phyloP scores from a whole-genome alignment of 495 filamentous ascomycete genomes.

The Durotheca rogersii region DNA sequence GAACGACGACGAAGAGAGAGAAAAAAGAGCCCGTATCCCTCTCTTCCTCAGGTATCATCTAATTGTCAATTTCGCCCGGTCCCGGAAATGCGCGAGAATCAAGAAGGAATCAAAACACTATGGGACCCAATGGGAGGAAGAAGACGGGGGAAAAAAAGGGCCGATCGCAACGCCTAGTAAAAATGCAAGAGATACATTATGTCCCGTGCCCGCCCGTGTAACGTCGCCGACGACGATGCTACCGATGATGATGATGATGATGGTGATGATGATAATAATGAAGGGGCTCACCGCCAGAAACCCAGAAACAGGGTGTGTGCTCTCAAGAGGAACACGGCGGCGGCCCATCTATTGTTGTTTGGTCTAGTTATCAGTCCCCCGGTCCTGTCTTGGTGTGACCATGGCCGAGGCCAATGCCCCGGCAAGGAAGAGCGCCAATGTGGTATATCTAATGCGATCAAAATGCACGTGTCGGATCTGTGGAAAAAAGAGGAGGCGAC shows the following conservation, averaged over 20 bases:
- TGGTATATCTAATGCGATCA: conserved; percentile 30
- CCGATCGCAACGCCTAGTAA: conserved; percentile 16
- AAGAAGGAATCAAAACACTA: conserved; percentile 2
- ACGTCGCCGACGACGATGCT: too few species aligned
- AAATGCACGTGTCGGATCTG: conserved; percentile 4
- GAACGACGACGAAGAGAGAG: background rate
- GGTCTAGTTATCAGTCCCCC: conserved; percentile 10
- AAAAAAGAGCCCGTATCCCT: background rate
- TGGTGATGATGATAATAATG: too few species aligned
- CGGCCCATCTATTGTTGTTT: conserved; percentile 23
- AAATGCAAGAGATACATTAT: too few species aligned
- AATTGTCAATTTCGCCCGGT: conserved; percentile 10
- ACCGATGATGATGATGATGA: too few species aligned
- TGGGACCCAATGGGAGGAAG: too few species aligned
- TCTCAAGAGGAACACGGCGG: background rate
- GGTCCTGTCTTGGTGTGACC: conserved; percentile 6
- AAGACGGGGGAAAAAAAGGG: too few species aligned
- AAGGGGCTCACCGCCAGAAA: too few species aligned
- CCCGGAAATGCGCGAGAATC: conserved; percentile 7
- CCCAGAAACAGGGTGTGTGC: too few species aligned
- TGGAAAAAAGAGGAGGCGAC: too few species aligned
- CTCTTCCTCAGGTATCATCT: too few species aligned
- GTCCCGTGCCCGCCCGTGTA: too few species aligned
- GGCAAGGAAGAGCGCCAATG: background rate
- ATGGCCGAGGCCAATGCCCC: background rate